Evolutionary conservation across 2,329 filamentous ascomycete genomes (phyloP), one percentile per base, ranked within the genome.

Genomic region (Cercospora sp.): DNA sequence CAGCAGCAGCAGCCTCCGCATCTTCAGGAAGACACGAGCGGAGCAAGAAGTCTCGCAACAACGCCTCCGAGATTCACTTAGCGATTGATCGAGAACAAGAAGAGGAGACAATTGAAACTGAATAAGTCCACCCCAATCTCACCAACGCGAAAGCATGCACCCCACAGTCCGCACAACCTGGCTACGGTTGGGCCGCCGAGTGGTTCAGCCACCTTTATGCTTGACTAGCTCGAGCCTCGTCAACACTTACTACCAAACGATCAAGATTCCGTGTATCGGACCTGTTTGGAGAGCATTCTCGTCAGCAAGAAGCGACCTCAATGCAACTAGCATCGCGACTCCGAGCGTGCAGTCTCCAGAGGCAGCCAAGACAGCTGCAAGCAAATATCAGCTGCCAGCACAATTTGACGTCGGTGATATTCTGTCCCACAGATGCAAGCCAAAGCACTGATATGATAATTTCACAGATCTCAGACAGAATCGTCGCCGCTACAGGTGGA

Each of bases 401-500:
- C 55, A 59, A 16, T 59, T 59, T 7, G 55, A 59, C 31, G 55
- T 59, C 16, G 3, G 55, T 23, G 16, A 12, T 36, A 5, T 31
- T 9, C n/a, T 31, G 3, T 1, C 12, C 28, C 9, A 6, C 9
- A 12, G 2, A 59, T 31, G 4, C 5, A 3, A 36, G 18, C 6
- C 16, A 23, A 28, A 23, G 2, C 18, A n/a, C 48, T 55, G 48
- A 55, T 28, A 18, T 5, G 28, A 3, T 18, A 18, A 9, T 12
- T 1, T n/a, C 2, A 20, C 58, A 76, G 73, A 66, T 76, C 23
- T 60, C 71, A 8, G 69, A 62, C 23, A 67, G 69, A 10, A 73
- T 75, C 28, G 72, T 69, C 61, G 59, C 72, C 20, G 69, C 75
- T 2, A 76, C 74, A 8, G 74, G 74, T 16, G 74, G 72, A 26